Conservation (phyloP, 768 basidiomycete species). For the Suillus subalutaceus region DNA sequence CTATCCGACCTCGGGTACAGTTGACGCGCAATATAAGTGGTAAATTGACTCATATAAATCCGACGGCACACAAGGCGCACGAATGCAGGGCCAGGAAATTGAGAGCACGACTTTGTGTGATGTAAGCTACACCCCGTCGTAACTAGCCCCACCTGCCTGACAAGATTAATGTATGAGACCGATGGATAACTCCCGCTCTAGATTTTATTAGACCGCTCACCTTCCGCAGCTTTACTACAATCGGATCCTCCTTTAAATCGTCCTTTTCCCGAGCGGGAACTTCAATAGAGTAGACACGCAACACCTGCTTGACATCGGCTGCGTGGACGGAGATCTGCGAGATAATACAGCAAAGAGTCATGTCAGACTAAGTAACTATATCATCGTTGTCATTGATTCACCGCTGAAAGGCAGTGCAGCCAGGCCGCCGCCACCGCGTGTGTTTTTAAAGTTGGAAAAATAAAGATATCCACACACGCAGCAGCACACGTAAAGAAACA, state of each 20-base stretch:
- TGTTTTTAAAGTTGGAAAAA: slow-evolving; percentile 18
- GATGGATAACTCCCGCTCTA: slow-evolving; percentile 13
- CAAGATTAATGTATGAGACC: slow-evolving; percentile 21
- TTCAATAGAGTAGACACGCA: slow-evolving; percentile 84
- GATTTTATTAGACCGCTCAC: slow-evolving; percentile 44
- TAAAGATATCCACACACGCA: slow-evolving; percentile 18
- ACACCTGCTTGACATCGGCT: slow-evolving; percentile 82
- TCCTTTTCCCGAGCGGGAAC: slow-evolving; percentile 82
- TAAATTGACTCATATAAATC: slow-evolving; percentile 6
- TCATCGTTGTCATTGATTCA: slow-evolving; percentile 16
- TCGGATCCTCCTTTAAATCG: slow-evolving; percentile 87
- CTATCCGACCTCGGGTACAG: not conserved
- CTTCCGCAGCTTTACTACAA: slow-evolving; percentile 80
- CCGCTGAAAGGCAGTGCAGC: slow-evolving; percentile 26
- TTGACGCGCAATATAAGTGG: not conserved
- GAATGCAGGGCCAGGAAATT: slow-evolving; percentile 2
- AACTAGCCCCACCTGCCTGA: slow-evolving; percentile 87
- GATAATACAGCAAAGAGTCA: slow-evolving; percentile 21
- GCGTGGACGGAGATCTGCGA: slow-evolving; percentile 87
- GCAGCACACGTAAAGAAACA: slow-evolving; percentile 22
- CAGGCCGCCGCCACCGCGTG: slow-evolving; percentile 20
- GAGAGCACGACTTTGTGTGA: slow-evolving; percentile 13
- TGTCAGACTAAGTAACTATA: slow-evolving; percentile 25
- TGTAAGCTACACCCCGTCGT: slow-evolving; percentile 71
- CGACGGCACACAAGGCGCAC: not conserved